These are phyloP conservation scores for Teratosphaeria viscida DNA, from an alignment of 2,329 filamentous ascomycete species.

Conservation along the genomic window DNA sequence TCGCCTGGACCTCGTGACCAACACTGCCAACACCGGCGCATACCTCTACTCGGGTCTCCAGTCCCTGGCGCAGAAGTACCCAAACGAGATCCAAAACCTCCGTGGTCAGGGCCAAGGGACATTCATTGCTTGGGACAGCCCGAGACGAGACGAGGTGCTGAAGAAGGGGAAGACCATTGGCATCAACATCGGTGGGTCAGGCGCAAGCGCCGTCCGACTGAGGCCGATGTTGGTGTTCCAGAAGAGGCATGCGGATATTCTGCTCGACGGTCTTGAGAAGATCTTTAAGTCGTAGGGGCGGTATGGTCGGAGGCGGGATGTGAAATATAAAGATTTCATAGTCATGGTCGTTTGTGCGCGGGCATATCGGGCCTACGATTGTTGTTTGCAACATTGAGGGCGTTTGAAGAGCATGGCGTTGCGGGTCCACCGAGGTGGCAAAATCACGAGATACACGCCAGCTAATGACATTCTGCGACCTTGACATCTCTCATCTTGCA, in stretches of 20 bases:
- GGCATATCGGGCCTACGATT: not conserved
- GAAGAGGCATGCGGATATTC: constrained; percentile 77
- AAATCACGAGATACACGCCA: not conserved
- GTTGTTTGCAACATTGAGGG: not conserved
- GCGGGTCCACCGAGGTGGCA: not conserved
- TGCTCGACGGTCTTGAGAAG: constrained; percentile 45
- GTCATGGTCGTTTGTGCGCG: not conserved
- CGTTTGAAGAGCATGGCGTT: not conserved
- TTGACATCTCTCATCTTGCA: no score
- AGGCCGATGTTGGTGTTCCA: constrained; percentile 89
- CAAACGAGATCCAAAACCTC: constrained; percentile 69
- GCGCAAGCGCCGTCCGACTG: constrained; percentile 63
- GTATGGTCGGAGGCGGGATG: not conserved
- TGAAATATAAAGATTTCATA: not conserved
- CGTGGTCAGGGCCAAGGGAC: constrained; percentile 81
- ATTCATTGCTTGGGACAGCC: constrained; percentile 86
- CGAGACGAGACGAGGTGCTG: constrained; percentile 68
- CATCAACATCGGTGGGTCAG: constrained; percentile 79
- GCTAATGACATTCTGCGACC: not conserved
- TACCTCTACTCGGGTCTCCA: constrained; percentile 67
- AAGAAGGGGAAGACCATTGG: constrained; percentile 68
- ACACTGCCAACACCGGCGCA: constrained; percentile 67
- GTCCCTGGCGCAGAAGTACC: constrained; percentile 58
- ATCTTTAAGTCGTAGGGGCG: constrained; percentile 18
- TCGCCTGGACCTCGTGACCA: constrained; percentile 62